phyloP scores from a whole-genome alignment of 2,329 filamentous ascomycete species.

The Aspergillus aculeatinus region DNA sequence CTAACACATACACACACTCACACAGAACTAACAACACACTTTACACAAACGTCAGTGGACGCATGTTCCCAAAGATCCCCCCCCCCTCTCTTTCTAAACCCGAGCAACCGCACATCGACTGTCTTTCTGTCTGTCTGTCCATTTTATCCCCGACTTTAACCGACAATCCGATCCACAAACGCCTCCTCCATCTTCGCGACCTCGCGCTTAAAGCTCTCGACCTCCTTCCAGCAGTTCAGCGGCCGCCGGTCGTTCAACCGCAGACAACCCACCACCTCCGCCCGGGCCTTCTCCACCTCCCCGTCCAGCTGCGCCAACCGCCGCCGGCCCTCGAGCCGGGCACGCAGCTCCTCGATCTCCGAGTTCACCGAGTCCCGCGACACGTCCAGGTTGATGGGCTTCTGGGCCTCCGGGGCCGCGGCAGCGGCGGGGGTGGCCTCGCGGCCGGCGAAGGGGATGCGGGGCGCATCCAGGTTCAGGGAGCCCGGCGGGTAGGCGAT shows the following conservation, averaged over 20 bases:
- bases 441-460: slow-evolving; percentile 44
- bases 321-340: slow-evolving; percentile 62
- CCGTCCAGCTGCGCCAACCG: slow-evolving; percentile 65
- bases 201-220: slow-evolving; percentile 85
- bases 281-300: slow-evolving; percentile 70
- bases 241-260: slow-evolving; percentile 80
- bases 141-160: slow-evolving; percentile 24
- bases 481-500: slow-evolving; percentile 29
- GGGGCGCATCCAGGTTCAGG: slow-evolving; percentile 42
- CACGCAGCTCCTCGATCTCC: slow-evolving; percentile 57
- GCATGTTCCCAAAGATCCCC: too few relatives aligned
- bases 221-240: slow-evolving; percentile 92
- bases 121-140: background rate
- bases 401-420: slow-evolving; percentile 11
- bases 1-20: background rate
- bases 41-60: background rate
- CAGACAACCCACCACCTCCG: slow-evolving; percentile 76
- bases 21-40: background rate
- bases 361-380: slow-evolving; percentile 54
- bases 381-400: slow-evolving; percentile 44
- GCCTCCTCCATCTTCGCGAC: slow-evolving; percentile 80
- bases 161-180: slow-evolving; percentile 78
- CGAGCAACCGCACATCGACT: slow-evolving; percentile 10
- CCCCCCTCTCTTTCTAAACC: slow-evolving; percentile 6
- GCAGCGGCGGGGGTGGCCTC: slow-evolving; percentile 31